phyloP scores from a whole-genome alignment of 2,329 filamentous ascomycete species.

The Venturia oleaginea region DNA sequence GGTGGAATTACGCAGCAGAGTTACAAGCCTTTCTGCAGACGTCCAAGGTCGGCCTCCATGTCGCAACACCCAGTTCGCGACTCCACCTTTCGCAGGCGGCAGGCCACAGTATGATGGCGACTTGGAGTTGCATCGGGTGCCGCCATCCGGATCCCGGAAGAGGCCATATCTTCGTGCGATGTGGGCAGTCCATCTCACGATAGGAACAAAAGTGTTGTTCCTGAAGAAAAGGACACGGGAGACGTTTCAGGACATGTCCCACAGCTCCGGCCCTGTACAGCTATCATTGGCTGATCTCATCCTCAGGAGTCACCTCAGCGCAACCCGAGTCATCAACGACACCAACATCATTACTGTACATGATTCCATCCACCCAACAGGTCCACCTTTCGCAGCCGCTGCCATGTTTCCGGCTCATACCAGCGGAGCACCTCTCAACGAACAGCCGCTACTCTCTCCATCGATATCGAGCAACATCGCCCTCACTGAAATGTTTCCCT shows the following conservation, averaged over 20 bases:
- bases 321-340: background rate
- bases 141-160: background rate
- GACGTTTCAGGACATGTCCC: background rate
- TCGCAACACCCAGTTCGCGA: background rate
- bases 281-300: background rate
- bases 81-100: background rate
- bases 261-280: no score
- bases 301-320: no score
- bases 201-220: slow-evolving; percentile 1
- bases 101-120: background rate
- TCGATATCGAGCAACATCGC: background rate
- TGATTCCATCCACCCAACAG: background rate
- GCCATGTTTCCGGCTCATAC: background rate
- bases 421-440: background rate
- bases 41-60: background rate
- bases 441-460: background rate
- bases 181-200: background rate
- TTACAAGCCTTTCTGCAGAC: background rate
- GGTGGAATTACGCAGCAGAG: background rate
- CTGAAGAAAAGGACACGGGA: background rate
- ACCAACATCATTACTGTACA: background rate
- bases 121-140: background rate
- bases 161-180: background rate
- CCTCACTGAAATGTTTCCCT: background rate
- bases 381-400: background rate